A percentile compares a stretch with the other conserved stretches of the same genome.
phyloP scores from a whole-genome alignment of 805 yeast species.

The Clavispora carvajalis region DNA sequence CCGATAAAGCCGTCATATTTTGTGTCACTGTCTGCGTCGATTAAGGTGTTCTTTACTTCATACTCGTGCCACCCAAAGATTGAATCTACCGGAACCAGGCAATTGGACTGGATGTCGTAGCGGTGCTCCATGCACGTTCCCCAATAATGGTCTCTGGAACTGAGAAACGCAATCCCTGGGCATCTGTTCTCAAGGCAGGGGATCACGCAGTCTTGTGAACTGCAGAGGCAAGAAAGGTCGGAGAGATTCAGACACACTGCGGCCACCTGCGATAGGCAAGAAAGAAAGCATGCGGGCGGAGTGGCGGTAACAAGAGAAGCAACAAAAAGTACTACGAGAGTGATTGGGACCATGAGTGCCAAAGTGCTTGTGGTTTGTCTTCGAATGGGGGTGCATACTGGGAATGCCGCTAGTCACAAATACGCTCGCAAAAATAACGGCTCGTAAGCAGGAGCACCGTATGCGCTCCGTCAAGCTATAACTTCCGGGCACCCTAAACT shows the following conservation, averaged over 20 bases:
- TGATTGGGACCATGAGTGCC: not conserved
- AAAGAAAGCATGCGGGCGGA: slow-evolving; percentile 48
- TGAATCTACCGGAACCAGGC: not conserved
- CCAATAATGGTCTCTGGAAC: slow-evolving; percentile 45
- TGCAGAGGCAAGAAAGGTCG: slow-evolving; percentile 39
- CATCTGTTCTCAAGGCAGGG: slow-evolving; percentile 45
- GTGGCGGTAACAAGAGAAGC: slow-evolving; percentile 23
- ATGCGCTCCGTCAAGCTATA: too few relatives aligned
- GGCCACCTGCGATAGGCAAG: slow-evolving; percentile 37
- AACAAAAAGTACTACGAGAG: not conserved
- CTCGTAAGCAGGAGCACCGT: too few relatives aligned
- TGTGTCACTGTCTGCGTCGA: too few relatives aligned
- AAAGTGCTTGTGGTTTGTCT: not conserved
- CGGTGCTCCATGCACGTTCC: slow-evolving; percentile 43
- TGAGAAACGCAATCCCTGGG: slow-evolving; percentile 36
- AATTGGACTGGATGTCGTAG: not conserved
- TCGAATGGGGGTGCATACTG: too few relatives aligned
- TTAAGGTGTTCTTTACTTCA: too few relatives aligned
- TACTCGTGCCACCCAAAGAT: not conserved
- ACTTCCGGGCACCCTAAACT: too few relatives aligned
- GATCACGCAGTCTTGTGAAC: slow-evolving; percentile 30
- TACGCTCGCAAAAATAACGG: too few relatives aligned
- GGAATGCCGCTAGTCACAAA: too few relatives aligned
- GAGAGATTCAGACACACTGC: slow-evolving; percentile 27
- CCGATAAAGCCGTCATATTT: too few relatives aligned